Evolutionary conservation across 495 filamentous ascomycete species (phyloP), one percentile per base, ranked within the genome.

Genomic region (Hamigera avellanea): DNA sequence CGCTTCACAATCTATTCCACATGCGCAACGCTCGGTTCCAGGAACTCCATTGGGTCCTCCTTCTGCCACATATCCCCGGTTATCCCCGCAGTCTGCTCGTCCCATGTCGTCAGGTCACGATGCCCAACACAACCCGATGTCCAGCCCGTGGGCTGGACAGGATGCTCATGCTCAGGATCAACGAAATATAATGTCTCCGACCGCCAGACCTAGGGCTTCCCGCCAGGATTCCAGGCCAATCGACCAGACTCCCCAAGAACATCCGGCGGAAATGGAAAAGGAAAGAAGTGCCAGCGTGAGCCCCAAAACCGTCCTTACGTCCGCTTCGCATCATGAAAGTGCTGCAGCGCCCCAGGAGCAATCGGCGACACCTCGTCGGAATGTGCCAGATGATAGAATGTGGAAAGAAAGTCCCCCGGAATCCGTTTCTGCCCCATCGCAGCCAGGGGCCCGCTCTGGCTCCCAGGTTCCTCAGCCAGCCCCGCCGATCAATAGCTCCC

Each of bases 11-110:
- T 35, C 54, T 32, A 54, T 56, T 23, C 52, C 62, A 14, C 49
- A 52, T 26, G 49, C 59, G 9, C 62, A 67, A 35, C 49, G 50
- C 14, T 69, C 66, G 13, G 51, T 70, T 15, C 60, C 67, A 19
- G 56, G 57, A 18, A 70, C 70, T 15, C 70, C 67, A 14, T 48
- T 70, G 25, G 67, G 65, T 6, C 69, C 66, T 9, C 62, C 58
- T 37, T 52, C 61, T 26, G 37, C 49, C 10, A 46, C 60, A 13
- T 56, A 44, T 28, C 43, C 57, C 13, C 59, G 53, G 23, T 53
- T 56, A 6, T 61, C 63, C 1, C 53, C 63, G 13, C 57, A 57
- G 6, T 54, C 57, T 12, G 28, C 37, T 3, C 56, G 54, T 14
- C 56, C 58, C 26, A 48, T n/a, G 14, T 61, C 57, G 17, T 56